Base-by-base conservation (phyloP, 140 eudicot species). In the Oenanthe javanica region DNA sequence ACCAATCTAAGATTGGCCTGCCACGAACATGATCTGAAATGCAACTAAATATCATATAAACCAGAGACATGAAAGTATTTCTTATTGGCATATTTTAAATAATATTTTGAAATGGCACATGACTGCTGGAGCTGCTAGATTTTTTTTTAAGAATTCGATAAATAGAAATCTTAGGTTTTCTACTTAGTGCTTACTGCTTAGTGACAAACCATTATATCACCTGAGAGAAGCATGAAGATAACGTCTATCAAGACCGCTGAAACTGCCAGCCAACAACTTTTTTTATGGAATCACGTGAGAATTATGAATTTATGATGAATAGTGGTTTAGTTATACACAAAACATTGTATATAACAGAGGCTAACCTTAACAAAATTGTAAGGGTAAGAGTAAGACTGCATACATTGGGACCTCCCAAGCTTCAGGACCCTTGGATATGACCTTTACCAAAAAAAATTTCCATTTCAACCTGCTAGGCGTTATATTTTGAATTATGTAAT, bases 1-100 rank as follows among this genome's bases (percentile, higher is more conserved):
- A 38, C 98, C 98, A 91, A 82, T 93, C 97, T 66, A 93, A 83
- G 14, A 91, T 87, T 6, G 97, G 97, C 81, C 80, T 81, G 18
- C 98, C 98, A 47, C 82, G 89, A 15, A 87, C 54, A 82, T 88
- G 88, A 88, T 93, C 98, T 93, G 95, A n/a, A 46, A 40, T 36
- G 51, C 25, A 40, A 78, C 25, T 50, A 6, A 9, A 46, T 59
- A 27, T 59, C 69, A 59, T 21, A 59, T n/a, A n/a, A n/a, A 21
- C 69, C 8, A 59, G 69, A n/a, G 36, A n/a, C 69, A 9, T 19
- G 13, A 5, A 54, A 16, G 6, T 21, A 6, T 21, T 1, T 19
- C 12, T 57, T 57, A 57, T 21, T 55, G n/a, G 18, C 63, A 55
- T 16, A 1, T 21, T 21, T 3, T 5, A 21, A 15, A 19, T 21